Base-by-base conservation (phyloP, 1,284 basidiomycete genomes). In the Athelia psychrophila region DNA sequence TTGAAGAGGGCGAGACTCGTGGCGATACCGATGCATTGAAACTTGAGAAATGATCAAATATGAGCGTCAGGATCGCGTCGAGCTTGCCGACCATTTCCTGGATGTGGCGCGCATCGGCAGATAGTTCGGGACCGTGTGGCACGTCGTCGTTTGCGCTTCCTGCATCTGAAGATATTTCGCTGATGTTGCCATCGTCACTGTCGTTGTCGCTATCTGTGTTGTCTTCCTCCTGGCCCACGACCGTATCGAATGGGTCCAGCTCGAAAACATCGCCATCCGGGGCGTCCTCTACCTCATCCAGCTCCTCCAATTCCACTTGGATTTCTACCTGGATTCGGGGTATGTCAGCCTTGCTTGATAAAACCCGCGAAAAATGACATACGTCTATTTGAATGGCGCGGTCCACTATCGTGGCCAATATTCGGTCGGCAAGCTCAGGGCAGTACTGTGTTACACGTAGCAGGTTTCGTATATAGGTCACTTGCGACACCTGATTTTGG, bases 311-410 rank as follows among this genome's bases (percentile, higher is more conserved):
- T 63, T 96, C 94, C 19, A 95, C 90, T 69, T 98, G 96, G 48
- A 99, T 97, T 70, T 99, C 96, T 44, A 98, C 92, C 92, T 95
- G 59, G 9, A 9, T 8, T 23, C 6, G 27, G 19, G 27, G 19
- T 13, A 50, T 12, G 22, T n/a, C 47, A 47, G 59, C 54, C n/a
- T n/a, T n/a, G 6, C 45, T 45, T 48, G 44, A 50, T 53, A 44
- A 44, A 22, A 33, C 4, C 2, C n/a, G 27, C n/a, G 30, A 42
- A 20, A 48, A 44, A 44, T 13, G 1, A 77, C 90, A 56, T 64
- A 96, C 95, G 67, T 99, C 97, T 53, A 99, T 93, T 67, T 96
- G 88, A 36, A 99, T 87, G 44, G 95, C 91, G 16, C 93, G 83
- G 66, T 97, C 95, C 16, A 98, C 80, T 38, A 98, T 90, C 0